phyloP scores from a whole-genome alignment of 75 land plant species.

The Pinus tabuliformis region DNA sequence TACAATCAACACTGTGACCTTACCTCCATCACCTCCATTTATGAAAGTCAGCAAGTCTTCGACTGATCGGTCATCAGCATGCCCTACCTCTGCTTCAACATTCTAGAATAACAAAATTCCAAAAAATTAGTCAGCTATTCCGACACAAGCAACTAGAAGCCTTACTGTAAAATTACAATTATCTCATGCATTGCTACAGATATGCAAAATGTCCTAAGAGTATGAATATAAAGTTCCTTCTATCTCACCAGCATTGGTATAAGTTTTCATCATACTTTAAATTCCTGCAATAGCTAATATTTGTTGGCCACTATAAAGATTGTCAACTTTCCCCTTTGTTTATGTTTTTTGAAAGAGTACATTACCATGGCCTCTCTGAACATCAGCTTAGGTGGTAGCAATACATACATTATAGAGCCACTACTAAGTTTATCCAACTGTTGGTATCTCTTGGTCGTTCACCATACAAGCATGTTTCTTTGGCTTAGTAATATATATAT shows the following conservation, averaged over 20 bases:
- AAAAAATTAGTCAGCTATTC: neutral
- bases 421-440: neutral
- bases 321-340: neutral
- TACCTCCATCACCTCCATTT: slow-evolving; percentile 66
- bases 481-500: neutral
- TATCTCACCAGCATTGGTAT: neutral
- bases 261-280: neutral
- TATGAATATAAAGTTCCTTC: neutral
- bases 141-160: neutral
- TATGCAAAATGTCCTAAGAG: neutral
- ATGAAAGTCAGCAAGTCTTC: slow-evolving; percentile 75
- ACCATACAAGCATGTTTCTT: too few species aligned
- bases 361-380: neutral
- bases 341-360: neutral
- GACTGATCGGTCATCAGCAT: slow-evolving; percentile 65
- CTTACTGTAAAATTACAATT: neutral
- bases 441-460: neutral
- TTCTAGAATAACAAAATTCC: slow-evolving; percentile 28
- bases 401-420: neutral
- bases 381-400: neutral
- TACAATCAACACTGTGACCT: neutral
- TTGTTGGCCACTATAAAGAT: neutral
- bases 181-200: neutral
- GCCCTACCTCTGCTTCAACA: slow-evolving; percentile 51
- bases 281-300: neutral